Conservation (phyloP, 2,329 filamentous ascomycete genomes). For the Fusarium graminum region DNA sequence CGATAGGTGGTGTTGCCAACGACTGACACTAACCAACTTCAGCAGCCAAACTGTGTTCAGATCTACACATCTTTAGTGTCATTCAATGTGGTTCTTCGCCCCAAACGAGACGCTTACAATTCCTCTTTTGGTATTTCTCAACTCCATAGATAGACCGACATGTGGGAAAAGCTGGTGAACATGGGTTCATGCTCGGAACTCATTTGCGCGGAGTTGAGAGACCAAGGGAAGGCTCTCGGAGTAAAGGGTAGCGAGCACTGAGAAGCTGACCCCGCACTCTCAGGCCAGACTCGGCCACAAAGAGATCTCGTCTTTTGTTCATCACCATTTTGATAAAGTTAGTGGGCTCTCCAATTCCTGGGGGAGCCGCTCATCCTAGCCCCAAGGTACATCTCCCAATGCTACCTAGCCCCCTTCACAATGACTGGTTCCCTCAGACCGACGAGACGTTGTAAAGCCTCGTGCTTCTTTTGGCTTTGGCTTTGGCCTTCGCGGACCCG, state of each 20-base stretch:
- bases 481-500: conserved; percentile 47
- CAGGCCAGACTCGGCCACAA: not conserved
- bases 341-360: conserved; percentile 40
- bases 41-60: conserved; percentile 15
- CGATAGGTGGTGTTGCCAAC: conserved; percentile 17
- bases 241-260: conserved; percentile 47
- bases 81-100: conserved; percentile 17
- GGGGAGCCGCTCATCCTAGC: conserved; percentile 43
- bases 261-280: conserved; percentile 42
- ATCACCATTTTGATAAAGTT: conserved; percentile 11
- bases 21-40: not conserved
- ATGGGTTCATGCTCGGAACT: not conserved
- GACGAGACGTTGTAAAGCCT: conserved; percentile 30
- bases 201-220: conserved; percentile 24
- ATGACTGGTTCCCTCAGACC: conserved; percentile 47
- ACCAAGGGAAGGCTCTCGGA: conserved; percentile 34
- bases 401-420: conserved; percentile 40
- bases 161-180: not conserved
- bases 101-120: conserved; percentile 9
- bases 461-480: conserved; percentile 12
- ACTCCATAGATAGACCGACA: not conserved
- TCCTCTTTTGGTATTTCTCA: conserved; percentile 1
- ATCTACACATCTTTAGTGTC: conserved; percentile 32
- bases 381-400: conserved; percentile 10
- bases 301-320: conserved; percentile 9